A percentile compares a stretch with the other conserved stretches of the same genome.
phyloP scores from a whole-genome alignment of 1,284 basidiomycete genomes.

The Schizopora paradoxa region DNA sequence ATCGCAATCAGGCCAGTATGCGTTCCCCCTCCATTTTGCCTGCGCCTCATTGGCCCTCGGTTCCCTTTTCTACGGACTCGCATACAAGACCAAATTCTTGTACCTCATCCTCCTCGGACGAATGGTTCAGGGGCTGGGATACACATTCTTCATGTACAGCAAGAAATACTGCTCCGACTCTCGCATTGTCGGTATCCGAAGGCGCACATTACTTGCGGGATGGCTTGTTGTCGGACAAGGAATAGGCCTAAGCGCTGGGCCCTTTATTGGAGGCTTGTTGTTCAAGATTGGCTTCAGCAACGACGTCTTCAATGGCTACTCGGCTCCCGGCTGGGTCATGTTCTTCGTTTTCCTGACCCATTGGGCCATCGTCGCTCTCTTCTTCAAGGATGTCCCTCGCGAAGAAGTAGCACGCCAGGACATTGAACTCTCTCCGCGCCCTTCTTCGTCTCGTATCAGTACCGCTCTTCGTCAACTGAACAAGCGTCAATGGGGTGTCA shows the following conservation, averaged over 20 bases:
- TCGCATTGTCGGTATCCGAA: slow-evolving; percentile 60
- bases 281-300: slow-evolving; percentile 51
- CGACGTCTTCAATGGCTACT: slow-evolving; percentile 54
- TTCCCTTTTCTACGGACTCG: slow-evolving; percentile 39
- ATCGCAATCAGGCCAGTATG: slow-evolving; percentile 44
- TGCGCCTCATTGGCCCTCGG: slow-evolving; percentile 40
- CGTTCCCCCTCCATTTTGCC: slow-evolving; percentile 37
- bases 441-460: slow-evolving; percentile 9
- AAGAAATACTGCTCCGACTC: slow-evolving; percentile 64
- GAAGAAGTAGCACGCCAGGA: slow-evolving; percentile 8
- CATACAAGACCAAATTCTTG: slow-evolving; percentile 40
- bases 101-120: slow-evolving; percentile 48
- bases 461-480: slow-evolving; percentile 30
- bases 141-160: slow-evolving; percentile 43
- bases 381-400: slow-evolving; percentile 48
- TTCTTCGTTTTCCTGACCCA: slow-evolving; percentile 49
- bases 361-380: slow-evolving; percentile 34
- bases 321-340: slow-evolving; percentile 65
- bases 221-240: slow-evolving; percentile 63
- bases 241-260: slow-evolving; percentile 58
- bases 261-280: slow-evolving; percentile 60
- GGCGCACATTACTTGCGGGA: slow-evolving; percentile 57
- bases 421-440: slow-evolving; percentile 8
- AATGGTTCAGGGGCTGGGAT: slow-evolving; percentile 45
- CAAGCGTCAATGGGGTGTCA: slow-evolving; percentile 39